Conservation (phyloP, 163 green algal species). For the Scenedesmus sp. region DNA sequence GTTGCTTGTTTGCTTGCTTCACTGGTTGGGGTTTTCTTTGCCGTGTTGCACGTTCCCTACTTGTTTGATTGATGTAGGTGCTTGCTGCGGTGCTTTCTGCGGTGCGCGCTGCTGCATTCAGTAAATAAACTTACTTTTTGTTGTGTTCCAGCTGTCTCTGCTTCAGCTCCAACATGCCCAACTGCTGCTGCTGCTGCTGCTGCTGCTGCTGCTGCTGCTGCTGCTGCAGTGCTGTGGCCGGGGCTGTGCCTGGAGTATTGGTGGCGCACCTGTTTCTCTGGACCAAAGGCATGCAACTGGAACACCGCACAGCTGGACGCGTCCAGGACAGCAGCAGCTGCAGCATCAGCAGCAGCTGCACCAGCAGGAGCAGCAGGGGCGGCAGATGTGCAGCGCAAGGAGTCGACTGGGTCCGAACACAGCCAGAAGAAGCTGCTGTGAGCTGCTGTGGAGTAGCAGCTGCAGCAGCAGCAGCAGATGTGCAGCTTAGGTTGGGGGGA, state of each 20-base stretch:
- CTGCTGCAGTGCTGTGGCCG: conserved; percentile 30
- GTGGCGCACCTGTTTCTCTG: conserved; percentile 12
- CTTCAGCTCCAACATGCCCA: too few species aligned
- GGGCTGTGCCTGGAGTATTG: conserved; percentile 41
- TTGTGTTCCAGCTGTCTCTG: too few species aligned
- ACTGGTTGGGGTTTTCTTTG: too few species aligned
- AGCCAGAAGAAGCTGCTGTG: not conserved
- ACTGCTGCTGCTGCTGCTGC: too few species aligned
- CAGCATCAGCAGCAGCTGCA: not conserved
- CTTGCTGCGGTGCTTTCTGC: too few species aligned
- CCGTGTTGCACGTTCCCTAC: too few species aligned
- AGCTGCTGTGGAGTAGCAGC: not conserved
- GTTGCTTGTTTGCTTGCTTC: too few species aligned
- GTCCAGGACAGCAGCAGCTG: not conserved
- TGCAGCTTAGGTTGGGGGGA: too few species aligned
- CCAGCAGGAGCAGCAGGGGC: not conserved
- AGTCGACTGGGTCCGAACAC: not conserved
- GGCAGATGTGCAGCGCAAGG: not conserved
- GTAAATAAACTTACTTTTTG: too few species aligned
- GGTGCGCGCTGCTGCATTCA: too few species aligned
- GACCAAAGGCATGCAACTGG: not conserved
- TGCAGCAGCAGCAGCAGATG: not conserved
- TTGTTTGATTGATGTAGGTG: too few species aligned
- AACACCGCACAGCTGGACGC: not conserved
- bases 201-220: not conserved